phyloP scores from a whole-genome alignment of 2,329 filamentous ascomycete species.

The Xylaria sp. region DNA sequence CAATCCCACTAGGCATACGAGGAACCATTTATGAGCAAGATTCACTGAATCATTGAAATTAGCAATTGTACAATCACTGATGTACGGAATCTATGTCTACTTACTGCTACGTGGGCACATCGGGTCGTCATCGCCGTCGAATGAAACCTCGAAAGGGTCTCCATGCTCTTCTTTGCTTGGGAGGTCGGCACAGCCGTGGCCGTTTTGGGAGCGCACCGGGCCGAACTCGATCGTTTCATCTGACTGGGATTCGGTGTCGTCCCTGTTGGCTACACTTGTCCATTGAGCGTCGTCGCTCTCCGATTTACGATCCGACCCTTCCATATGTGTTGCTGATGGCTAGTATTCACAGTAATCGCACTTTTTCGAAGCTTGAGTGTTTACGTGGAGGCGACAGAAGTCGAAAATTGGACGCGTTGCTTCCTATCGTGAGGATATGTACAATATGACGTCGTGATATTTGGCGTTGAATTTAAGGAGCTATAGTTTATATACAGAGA shows the following conservation, averaged over 20 bases:
- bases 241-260: constrained; percentile 18
- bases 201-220: constrained; percentile 43
- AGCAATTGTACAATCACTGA: background rate
- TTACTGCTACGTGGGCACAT: constrained; percentile 73
- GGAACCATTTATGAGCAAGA: constrained; percentile 77
- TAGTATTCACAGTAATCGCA: background rate
- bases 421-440: background rate
- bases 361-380: background rate
- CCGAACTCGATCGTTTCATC: constrained; percentile 21
- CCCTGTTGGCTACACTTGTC: constrained; percentile 5
- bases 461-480: constrained; percentile 3
- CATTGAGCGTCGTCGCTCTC: constrained; percentile 19
- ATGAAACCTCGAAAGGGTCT: constrained; percentile 75
- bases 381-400: background rate
- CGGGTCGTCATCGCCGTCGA: constrained; percentile 79
- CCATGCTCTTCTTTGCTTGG: constrained; percentile 35
- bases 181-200: constrained; percentile 43
- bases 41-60: constrained; percentile 52
- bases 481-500: background rate
- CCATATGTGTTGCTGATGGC: background rate
- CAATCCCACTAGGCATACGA: constrained; percentile 77
- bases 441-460: background rate
- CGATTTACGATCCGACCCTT: constrained; percentile 12
- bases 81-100: constrained; percentile 44
- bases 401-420: background rate